Evolutionary conservation across 768 basidiomycete species (phyloP).

Genomic region (Hypsizygus marmoreus): DNA sequence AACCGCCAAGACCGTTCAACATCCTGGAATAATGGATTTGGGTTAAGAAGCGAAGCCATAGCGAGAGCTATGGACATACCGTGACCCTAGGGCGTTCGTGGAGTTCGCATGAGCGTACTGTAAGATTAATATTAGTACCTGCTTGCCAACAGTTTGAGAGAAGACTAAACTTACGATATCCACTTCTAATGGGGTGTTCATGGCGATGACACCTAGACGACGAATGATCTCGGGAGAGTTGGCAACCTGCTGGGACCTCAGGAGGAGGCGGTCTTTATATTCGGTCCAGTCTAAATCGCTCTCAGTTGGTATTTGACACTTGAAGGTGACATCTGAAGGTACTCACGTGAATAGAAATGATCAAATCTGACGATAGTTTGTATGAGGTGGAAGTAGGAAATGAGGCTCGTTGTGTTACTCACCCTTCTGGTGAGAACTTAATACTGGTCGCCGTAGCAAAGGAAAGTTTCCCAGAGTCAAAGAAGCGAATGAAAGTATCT

Average conservation of each 20-base stretch:
- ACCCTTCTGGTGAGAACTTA: slow-evolving; percentile 47
- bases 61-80: slow-evolving; percentile 13
- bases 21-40: slow-evolving; percentile 29
- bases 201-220: slow-evolving; percentile 49
- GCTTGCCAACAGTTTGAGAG: background rate
- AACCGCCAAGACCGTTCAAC: slow-evolving; percentile 52
- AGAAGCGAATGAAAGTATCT: slow-evolving; percentile 49
- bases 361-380: slow-evolving; percentile 32
- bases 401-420: too few species aligned
- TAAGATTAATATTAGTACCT: background rate
- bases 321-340: background rate
- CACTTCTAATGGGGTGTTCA: slow-evolving; percentile 54
- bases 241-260: slow-evolving; percentile 52
- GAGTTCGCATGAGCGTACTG: slow-evolving; percentile 54
- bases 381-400: background rate
- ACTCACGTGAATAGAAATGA: slow-evolving; percentile 47
- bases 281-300: slow-evolving; percentile 40
- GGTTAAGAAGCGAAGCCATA: background rate
- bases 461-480: slow-evolving; percentile 46
- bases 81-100: slow-evolving; percentile 49
- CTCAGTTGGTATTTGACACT: background rate
- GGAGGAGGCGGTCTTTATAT: slow-evolving; percentile 48
- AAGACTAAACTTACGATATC: slow-evolving; percentile 39
- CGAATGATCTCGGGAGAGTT: slow-evolving; percentile 52
- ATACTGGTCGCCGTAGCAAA: slow-evolving; percentile 52